Conservation (phyloP, 371 early-diverging fungal species). For the Mortierella polycephala region DNA sequence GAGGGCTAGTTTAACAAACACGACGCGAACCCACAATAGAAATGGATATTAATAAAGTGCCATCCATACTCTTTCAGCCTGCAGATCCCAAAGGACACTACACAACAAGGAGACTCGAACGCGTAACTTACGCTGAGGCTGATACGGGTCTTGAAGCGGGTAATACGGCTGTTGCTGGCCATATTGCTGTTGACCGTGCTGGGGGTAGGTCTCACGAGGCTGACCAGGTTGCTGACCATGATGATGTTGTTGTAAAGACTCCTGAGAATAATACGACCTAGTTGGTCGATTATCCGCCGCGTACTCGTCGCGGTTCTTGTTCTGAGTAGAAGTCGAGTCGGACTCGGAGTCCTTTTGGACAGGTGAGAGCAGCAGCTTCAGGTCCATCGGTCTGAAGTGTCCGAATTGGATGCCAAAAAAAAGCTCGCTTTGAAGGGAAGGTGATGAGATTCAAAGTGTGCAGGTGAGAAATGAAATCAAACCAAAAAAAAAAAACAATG, state of each 20-base stretch:
- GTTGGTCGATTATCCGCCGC: conserved; percentile 26
- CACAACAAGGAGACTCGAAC: conserved; percentile 7
- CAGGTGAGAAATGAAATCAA: conserved; percentile 4
- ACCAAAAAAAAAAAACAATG: conserved; percentile 4
- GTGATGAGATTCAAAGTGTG: conserved; percentile 2
- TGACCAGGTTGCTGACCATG: conserved; percentile 18
- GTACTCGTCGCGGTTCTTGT: conserved; percentile 23
- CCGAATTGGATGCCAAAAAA: background rate
- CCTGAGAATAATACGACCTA: conserved; percentile 25
- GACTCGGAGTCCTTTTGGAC: conserved; percentile 50
- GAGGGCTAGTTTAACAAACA: background rate
- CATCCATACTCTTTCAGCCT: background rate
- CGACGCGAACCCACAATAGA: background rate
- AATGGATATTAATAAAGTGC: background rate
- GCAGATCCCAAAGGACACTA: background rate
- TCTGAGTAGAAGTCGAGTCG: conserved; percentile 18
- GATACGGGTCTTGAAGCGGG: conserved; percentile 7
- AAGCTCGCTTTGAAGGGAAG: background rate
- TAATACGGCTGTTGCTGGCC: conserved; percentile 3
- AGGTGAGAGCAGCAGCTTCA: conserved; percentile 50
- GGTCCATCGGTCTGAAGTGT: conserved; percentile 29
- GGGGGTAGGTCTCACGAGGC: background rate
- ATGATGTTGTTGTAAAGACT: conserved; percentile 9
- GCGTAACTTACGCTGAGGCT: conserved; percentile 12
- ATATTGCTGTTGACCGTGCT: background rate